These are phyloP conservation scores for Sarcomyxa edulis DNA, from an alignment of 768 basidiomycete genomes.

Conservation along the genomic window DNA sequence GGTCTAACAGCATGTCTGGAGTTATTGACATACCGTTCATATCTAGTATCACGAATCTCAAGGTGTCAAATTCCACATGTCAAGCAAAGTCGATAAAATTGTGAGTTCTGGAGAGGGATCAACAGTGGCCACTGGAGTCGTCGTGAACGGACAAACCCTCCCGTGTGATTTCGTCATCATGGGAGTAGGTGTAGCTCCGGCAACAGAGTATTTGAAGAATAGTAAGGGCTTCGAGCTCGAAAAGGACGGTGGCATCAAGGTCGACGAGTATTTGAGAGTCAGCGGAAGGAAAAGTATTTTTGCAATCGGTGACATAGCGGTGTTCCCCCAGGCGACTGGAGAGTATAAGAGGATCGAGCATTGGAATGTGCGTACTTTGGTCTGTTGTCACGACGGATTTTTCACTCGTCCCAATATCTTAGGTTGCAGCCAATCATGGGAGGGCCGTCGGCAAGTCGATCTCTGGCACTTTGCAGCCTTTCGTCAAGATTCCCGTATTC, in stretches of 20 bases:
- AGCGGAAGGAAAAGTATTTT: conserved; percentile 48
- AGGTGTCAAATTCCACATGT: conserved; percentile 83
- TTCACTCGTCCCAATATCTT: not conserved
- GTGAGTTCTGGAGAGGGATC: conserved; percentile 47
- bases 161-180: conserved; percentile 76
- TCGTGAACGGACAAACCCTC: conserved; percentile 58
- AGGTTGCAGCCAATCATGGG: conserved; percentile 86
- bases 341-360: conserved; percentile 70
- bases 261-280: conserved; percentile 71
- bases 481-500: conserved; percentile 78
- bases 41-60: conserved; percentile 71
- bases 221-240: conserved; percentile 66
- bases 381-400: no score
- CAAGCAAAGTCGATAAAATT: conserved; percentile 63
- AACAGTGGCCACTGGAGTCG: conserved; percentile 55
- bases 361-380: conserved; percentile 66
- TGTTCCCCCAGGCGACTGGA: conserved; percentile 62
- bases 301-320: conserved; percentile 81
- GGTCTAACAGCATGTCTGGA: no score
- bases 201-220: conserved; percentile 73
- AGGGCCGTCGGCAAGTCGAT: conserved; percentile 80
- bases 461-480: conserved; percentile 58
- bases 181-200: conserved; percentile 84
- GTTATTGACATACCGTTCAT: not conserved
- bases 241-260: conserved; percentile 70